Base-by-base conservation (phyloP, 345 rosid genomes). In the Diplotaxis tenuifolia region DNA sequence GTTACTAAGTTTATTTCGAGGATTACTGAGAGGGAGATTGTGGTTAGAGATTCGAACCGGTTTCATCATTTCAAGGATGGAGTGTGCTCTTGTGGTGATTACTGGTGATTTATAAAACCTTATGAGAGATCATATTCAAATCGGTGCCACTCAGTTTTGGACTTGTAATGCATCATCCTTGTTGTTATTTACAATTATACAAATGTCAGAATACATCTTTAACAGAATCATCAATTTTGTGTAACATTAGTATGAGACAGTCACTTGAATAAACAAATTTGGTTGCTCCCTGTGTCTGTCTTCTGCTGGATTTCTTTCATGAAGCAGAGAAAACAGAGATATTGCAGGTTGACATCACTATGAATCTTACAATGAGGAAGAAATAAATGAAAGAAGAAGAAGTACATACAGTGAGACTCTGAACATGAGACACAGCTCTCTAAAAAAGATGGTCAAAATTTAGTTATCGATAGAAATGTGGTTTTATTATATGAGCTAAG, bases 21-120 rank as follows among this genome's bases (percentile, higher is more conserved):
- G 42, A 73, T 73, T 31, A 73, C 71, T 16, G 77, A 73, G 71
- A 63, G 70, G 2, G 77, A 73, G 65, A 73, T 73, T 20, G 42
- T 73, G 9, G 77, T 73, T 53, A 50, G 77, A n/a, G 77, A 73
- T 55, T 64, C 77, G 4, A 73, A 73, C 65, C 70, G 77, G 54
- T 73, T 86, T 72, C 90, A 86, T 82, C 87, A 78, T 73, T 86
- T 86, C 81, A 79, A 65, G 70, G 68, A 81, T 47, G 89, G 86
- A 47, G 36, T 62, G 45, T 84, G 86, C 72, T 86, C 86, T 63
- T 84, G 90, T 59, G 80, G 85, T 59, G 90, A 86, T 70, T 84
- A 81, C 42, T 86, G 87, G 90, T 84, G 76, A 82, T n/a, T 54
- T 19, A 9, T 2, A 45, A 40, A 3, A n/a, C n/a, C 55, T 21